Evolutionary conservation across 768 basidiomycete genomes (phyloP), one percentile per base, ranked within the genome.

Genomic region (Lactifluus subvellereus): DNA sequence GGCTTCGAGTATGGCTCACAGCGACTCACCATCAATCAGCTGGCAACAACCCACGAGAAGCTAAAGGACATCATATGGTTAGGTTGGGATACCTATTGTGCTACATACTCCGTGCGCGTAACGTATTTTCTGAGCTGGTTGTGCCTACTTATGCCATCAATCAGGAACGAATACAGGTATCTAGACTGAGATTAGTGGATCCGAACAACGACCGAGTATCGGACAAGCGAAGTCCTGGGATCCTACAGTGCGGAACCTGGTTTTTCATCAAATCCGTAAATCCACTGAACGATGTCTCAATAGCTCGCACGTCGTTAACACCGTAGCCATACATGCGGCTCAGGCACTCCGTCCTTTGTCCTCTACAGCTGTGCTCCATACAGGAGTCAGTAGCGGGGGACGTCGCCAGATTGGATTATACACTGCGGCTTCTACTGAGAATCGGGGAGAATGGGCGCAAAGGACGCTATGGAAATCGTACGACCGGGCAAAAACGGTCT

Each of bases 391-490:
- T 30, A 43, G 32, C 6, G 16, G 32, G 40, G 60, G 66, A 18
- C 57, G 58, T 11, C 56, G 66, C 14, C 53, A 53, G 32, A 43
- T 67, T 13, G 42, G 40, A 4, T 47, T 65, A 27, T 32, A 37
- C 11, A 14, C 43, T n/a, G 18, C 54, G 22, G 30, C 9, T 37
- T 14, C 56, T 40, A 35, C 43, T 7, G 51, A 66, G 33, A 55
- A 47, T 13, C 48, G 60, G 42, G 56, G 27, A 48, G 66, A 65
- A 67, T 43, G 68, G 67, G 13, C 60, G 55, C 18, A 62, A 66
- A 32, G 61, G 63, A 61, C 62, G 10, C 51, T 73, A 10, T 74
- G 73, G 73, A 73, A 72, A 59, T 67, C 69, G 1, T 57, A 55
- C 11, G 37, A 57, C 13, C 62, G 68, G 18, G 55, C 27, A 13